Base-by-base conservation (phyloP, 768 basidiomycete species). In the Macrolepiota albuminosa region DNA sequence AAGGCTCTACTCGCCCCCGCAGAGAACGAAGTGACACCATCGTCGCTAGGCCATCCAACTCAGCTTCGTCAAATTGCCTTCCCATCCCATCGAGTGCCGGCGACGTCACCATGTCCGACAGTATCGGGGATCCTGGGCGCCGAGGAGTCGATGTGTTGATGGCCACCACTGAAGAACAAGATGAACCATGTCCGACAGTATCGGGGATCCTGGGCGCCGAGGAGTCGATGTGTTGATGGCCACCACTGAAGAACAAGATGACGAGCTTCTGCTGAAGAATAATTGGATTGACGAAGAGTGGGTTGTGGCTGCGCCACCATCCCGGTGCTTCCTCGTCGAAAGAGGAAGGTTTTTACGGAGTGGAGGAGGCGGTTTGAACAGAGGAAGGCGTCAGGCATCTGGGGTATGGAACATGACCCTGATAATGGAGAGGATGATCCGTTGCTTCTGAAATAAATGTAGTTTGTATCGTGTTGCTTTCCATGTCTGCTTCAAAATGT, bases 291-390 rank as follows among this genome's bases (percentile, higher is more conserved):
- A 68, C 16, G 69, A 70, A 52, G 70, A 74, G 57, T 73, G 71
- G 69, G 68, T 70, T n/a, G 75, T 72, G 21, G 75, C 73, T 24
- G 74, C 71, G 47, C 75, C 75, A 6, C 74, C 73, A 10, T 78
- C 76, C 76, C 75, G 11, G 66, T 71, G 29, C 56, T 71, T 2
- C 61, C 64, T 45, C 72, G 70, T 40, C 70, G 63, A 53, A 68
- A 58, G 50, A 60, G 60, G 46, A 67, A 62, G 57, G 36, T 53
- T 47, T 59, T 55, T 13, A 29, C 39, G 3, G 42, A 57, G 26
- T 62, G 61, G 63, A 60, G 45, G 57, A 62, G 48, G 34, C 39
- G 54, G 18, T 55, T 45, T 36, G 58, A 58, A 50, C 42, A 57
- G 6, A 54, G 56, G 47, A 53, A 61, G 37, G 59, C 48, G 16